phyloP scores from a whole-genome alignment of 2,329 filamentous ascomycete species.

The Paecilomyces fulvus region DNA sequence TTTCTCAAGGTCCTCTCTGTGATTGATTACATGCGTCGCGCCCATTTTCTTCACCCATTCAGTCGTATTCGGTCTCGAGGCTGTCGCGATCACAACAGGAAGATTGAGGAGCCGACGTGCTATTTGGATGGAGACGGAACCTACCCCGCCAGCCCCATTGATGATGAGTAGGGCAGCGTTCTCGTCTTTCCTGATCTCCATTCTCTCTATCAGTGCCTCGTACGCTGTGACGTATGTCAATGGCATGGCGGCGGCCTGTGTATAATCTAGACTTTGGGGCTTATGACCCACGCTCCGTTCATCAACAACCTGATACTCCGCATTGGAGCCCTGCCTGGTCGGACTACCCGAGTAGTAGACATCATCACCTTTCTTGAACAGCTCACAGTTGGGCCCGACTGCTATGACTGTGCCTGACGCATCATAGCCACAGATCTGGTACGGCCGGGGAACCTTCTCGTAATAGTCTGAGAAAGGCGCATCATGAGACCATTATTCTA shows the following conservation, averaged over 20 bases:
- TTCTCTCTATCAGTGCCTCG: conserved; percentile 35
- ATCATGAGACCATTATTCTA: conserved; percentile 1
- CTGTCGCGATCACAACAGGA: conserved; percentile 37
- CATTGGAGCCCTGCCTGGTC: conserved; percentile 33
- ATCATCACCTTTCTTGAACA: conserved; percentile 36
- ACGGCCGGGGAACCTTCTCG: conserved; percentile 13
- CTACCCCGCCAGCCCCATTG: conserved; percentile 40
- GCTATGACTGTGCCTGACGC: conserved; percentile 32
- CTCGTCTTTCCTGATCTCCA: conserved; percentile 32
- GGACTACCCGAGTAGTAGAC: conserved; percentile 36
- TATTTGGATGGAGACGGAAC: conserved; percentile 38
- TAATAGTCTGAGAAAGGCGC: conserved; percentile 22
- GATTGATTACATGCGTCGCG: conserved; percentile 37
- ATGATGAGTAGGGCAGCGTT: conserved; percentile 36
- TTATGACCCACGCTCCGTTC: conserved; percentile 31
- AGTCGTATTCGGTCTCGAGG: conserved; percentile 33
- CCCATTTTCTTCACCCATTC: conserved; percentile 34
- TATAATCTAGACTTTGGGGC: conserved; percentile 31
- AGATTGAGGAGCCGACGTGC: conserved; percentile 32
- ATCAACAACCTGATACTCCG: conserved; percentile 37
- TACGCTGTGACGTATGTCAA: conserved; percentile 39
- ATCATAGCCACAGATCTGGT: conserved; percentile 39
- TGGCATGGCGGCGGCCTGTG: conserved; percentile 37
- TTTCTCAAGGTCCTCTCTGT: conserved; percentile 24
- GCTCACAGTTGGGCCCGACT: conserved; percentile 21